Evolutionary conservation across 2,329 filamentous ascomycete genomes (phyloP).

Genomic region (Alternaria dauci): DNA sequence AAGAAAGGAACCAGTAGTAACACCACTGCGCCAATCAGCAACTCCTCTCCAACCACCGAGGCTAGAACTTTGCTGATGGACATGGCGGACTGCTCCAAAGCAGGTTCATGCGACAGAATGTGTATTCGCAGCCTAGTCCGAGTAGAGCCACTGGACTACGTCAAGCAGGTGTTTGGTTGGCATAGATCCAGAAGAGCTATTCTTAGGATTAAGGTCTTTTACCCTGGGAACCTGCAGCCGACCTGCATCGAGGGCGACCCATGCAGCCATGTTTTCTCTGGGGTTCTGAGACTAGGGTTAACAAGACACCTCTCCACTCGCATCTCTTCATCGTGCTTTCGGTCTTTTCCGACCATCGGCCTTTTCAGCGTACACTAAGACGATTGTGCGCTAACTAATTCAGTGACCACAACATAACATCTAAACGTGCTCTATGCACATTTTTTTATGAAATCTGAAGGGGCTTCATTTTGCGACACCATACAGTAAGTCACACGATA

Average conservation of each 20-base stretch:
- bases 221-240: conserved; percentile 29
- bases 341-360: conserved; percentile 4
- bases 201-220: conserved; percentile 47
- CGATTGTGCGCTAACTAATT: not conserved
- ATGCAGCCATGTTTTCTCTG: conserved; percentile 9
- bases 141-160: conserved; percentile 29
- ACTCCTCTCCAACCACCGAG: conserved; percentile 27
- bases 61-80: conserved; percentile 27
- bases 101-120: conserved; percentile 41
- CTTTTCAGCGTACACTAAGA: conserved; percentile 2
- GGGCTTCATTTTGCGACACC: conserved; percentile 3
- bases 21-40: conserved; percentile 20
- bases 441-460: conserved; percentile 13
- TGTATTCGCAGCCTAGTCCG: conserved; percentile 35
- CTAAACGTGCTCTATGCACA: conserved; percentile 1
- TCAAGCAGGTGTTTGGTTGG: conserved; percentile 31
- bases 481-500: conserved; percentile 2
- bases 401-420: not conserved
- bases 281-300: conserved; percentile 19
- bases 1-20: conserved; percentile 22
- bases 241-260: conserved; percentile 7
- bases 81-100: conserved; percentile 30
- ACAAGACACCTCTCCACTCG: not conserved
- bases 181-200: conserved; percentile 28
- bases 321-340: conserved; percentile 1